Conservation (phyloP, 2,329 filamentous ascomycete species). For the Colletotrichum gloeosporioides region DNA sequence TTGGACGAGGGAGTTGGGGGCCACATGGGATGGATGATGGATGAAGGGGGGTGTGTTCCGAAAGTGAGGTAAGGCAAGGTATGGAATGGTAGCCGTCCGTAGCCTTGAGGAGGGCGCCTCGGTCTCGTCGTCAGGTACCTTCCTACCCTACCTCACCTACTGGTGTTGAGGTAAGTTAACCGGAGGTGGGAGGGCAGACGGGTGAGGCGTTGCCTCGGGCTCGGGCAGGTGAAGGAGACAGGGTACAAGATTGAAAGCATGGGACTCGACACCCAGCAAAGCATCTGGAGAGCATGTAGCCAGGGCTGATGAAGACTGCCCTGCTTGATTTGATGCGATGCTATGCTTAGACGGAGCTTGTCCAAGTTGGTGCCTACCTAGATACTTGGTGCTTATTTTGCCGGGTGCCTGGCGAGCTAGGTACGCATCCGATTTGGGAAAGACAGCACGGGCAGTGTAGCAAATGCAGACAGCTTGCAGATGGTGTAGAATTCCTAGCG, state of each 20-base stretch:
- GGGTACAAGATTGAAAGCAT: neutral
- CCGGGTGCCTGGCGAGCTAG: neutral
- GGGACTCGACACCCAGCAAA: neutral
- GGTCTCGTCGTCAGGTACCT: neutral
- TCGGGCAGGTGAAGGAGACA: neutral
- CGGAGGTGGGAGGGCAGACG: neutral
- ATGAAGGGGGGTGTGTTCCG: neutral
- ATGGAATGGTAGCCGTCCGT: neutral
- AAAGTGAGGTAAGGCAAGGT: neutral
- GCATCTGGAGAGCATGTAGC: neutral
- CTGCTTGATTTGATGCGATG: neutral
- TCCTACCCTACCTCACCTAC: neutral
- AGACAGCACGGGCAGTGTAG: neutral
- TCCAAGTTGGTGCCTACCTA: neutral
- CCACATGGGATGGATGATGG: conserved; percentile 4
- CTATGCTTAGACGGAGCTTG: neutral
- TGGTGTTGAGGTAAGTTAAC: neutral
- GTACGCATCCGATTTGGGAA: neutral
- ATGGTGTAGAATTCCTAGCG: neutral
- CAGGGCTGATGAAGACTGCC: neutral
- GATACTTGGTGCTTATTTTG: neutral
- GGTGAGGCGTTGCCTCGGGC: neutral
- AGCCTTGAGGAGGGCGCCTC: neutral
- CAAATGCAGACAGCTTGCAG: neutral
- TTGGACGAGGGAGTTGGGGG: conserved; percentile 3